Conservation (phyloP, 1,284 basidiomycete genomes). For the Filobasidium uniguttulatum region DNA sequence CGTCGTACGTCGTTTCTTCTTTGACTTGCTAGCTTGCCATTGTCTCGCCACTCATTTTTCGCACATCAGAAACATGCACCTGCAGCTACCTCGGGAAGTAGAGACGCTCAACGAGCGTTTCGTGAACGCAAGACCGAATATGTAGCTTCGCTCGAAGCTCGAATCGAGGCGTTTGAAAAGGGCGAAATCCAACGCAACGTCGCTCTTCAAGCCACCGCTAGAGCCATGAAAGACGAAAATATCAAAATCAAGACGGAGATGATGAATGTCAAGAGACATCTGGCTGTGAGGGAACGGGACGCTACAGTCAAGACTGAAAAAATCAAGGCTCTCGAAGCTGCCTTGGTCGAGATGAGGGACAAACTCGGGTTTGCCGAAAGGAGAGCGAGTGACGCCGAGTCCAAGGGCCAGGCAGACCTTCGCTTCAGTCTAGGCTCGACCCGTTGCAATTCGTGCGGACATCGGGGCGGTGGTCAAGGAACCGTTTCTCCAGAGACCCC, state of each 20-base stretch:
- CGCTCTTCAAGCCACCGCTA: conserved; percentile 68
- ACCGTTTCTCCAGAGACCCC: background rate
- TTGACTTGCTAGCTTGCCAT: background rate
- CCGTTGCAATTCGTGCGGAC: background rate
- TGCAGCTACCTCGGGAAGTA: conserved; percentile 32
- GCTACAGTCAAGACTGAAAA: conserved; percentile 31
- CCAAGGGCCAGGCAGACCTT: background rate
- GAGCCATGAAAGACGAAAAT: conserved; percentile 78
- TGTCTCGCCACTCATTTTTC: background rate
- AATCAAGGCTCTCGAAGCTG: conserved; percentile 13
- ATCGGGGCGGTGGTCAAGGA: background rate
- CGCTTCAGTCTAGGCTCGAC: no score
- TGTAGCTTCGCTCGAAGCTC: conserved; percentile 75
- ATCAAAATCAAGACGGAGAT: conserved; percentile 53
- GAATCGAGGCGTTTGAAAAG: conserved; percentile 71
- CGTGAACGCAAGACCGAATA: conserved; percentile 81
- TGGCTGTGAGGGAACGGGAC: conserved; percentile 44
- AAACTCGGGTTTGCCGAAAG: conserved; percentile 6
- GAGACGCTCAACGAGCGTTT: conserved; percentile 80
- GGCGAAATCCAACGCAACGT: conserved; percentile 81
- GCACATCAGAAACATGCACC: background rate
- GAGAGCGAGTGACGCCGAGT: background rate
- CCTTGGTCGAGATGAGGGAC: conserved; percentile 16
- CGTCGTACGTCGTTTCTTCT: background rate
- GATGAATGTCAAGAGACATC: conserved; percentile 29